phyloP scores from a whole-genome alignment of 2,329 filamentous ascomycete genomes.

The Fusarium sp. region DNA sequence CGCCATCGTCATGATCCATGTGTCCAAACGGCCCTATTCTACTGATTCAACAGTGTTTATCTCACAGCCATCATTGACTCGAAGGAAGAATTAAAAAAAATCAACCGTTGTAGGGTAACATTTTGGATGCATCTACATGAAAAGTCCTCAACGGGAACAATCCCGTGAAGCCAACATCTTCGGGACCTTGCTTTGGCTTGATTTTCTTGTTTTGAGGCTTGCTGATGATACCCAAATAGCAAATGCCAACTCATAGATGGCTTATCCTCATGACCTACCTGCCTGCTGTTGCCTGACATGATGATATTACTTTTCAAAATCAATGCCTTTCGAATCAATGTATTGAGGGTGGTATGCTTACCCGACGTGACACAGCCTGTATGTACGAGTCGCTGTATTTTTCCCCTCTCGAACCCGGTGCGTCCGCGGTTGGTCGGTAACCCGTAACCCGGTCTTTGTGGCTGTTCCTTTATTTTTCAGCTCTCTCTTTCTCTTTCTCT shows the following conservation, averaged over 20 bases:
- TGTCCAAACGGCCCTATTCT: background rate
- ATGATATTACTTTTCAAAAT: background rate
- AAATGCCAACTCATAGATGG: background rate
- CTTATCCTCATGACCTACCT: background rate
- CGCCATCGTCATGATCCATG: background rate
- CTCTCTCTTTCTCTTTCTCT: background rate
- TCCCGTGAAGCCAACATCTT: background rate
- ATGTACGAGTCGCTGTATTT: background rate
- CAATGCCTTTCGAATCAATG: background rate
- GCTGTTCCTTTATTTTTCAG: background rate
- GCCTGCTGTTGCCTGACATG: background rate
- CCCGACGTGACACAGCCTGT: conserved; percentile 24
- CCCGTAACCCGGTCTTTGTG: background rate
- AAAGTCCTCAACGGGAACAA: background rate
- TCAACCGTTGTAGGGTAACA: background rate
- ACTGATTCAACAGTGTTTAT: background rate
- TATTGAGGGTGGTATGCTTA: conserved; percentile 12
- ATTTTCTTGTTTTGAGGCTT: background rate
- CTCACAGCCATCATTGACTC: background rate
- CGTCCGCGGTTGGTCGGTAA: conserved; percentile 1
- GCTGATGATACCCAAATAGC: background rate
- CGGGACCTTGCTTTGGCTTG: background rate
- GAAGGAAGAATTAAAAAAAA: background rate
- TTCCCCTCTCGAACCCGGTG: conserved; percentile 2
- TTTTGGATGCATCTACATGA: background rate